Conservation (phyloP, 2,329 filamentous ascomycete species). For the Monosporascus cannonballus region DNA sequence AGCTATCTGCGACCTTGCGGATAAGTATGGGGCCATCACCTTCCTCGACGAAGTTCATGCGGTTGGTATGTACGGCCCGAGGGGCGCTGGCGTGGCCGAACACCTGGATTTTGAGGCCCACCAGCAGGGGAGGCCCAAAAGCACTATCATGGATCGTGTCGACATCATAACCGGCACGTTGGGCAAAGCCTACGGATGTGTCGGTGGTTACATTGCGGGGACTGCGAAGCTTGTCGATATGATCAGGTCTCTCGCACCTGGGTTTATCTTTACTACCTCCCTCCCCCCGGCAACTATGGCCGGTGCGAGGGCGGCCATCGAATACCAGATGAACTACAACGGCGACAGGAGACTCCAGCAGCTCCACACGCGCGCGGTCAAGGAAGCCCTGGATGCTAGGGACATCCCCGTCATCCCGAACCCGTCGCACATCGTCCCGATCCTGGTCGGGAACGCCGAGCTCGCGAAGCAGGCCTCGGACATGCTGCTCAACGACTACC, state of each 20-base stretch:
- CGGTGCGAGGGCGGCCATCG: slow-evolving; percentile 82
- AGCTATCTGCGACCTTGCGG: slow-evolving; percentile 89
- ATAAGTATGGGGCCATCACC: slow-evolving; percentile 96
- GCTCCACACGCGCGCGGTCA: slow-evolving; percentile 91
- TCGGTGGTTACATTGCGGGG: slow-evolving; percentile 95
- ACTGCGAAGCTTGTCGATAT: slow-evolving; percentile 82
- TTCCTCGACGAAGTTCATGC: slow-evolving; percentile 98
- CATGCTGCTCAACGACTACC: slow-evolving; percentile 80
- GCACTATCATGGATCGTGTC: slow-evolving; percentile 89
- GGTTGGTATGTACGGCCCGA: slow-evolving; percentile 97
- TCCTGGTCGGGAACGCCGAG: slow-evolving; percentile 91
- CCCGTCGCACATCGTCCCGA: slow-evolving; percentile 90
- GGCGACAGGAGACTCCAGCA: slow-evolving; percentile 91
- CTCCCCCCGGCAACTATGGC: slow-evolving; percentile 96
- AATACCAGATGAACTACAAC: slow-evolving; percentile 82
- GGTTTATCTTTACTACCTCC: slow-evolving; percentile 98
- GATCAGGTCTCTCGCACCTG: slow-evolving; percentile 88
- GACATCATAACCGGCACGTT: slow-evolving; percentile 98
- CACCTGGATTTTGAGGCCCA: slow-evolving; percentile 93
- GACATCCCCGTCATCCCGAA: slow-evolving; percentile 98
- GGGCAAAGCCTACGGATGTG: slow-evolving; percentile 95
- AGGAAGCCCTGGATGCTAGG: slow-evolving; percentile 68
- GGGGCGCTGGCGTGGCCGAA: slow-evolving; percentile 92
- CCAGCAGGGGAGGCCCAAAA: slow-evolving; percentile 63
- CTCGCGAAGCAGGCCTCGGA: slow-evolving; percentile 89